Evolutionary conservation across 306 rosid genomes (phyloP).

Genomic region (Cucumis sativus): Cucumber_9930_V3 NC_026657.2:8900001-8900500

Average conservation of each 20-base stretch:
- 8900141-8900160: no score
- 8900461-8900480: constrained; percentile 70
- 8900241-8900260: constrained; percentile 29
- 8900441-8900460: constrained; percentile 78
- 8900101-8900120: no score
- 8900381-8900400: constrained; percentile 97
- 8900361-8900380: constrained; percentile 95
- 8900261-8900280: constrained; percentile 89
- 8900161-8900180: not conserved
- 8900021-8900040: no score
- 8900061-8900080: no score
- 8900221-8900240: not conserved
- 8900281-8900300: constrained; percentile 41
- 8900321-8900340: constrained; percentile 74
- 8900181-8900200: not conserved
- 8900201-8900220: not conserved
- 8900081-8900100: no score
- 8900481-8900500: not conserved
- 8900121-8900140: no score
- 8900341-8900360: constrained; percentile 90
- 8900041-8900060: no score
- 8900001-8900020: no score
- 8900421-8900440: constrained; percentile 73
- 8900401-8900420: constrained; percentile 92
- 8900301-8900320: constrained; percentile 99